These are phyloP conservation scores for Epichloe sp. DNA, from an alignment of 2,329 filamentous ascomycete genomes.

Conservation along the genomic window DNA sequence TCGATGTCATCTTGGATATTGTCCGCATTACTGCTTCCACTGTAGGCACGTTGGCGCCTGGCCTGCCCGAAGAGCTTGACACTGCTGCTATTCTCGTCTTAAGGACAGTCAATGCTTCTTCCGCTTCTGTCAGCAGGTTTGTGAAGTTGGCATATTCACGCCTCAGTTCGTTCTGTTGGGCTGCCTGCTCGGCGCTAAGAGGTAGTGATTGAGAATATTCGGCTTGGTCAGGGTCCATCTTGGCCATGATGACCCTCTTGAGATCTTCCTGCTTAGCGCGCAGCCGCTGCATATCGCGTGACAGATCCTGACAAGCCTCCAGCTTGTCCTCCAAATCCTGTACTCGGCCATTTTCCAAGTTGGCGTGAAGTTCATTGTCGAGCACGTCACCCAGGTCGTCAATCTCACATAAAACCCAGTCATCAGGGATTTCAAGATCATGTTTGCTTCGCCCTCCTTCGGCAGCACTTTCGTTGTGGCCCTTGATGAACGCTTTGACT, in stretches of 20 bases:
- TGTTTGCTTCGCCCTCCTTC: conserved; percentile 44
- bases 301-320: conserved; percentile 51
- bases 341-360: conserved; percentile 55
- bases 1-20: conserved; percentile 80
- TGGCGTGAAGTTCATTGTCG: conserved; percentile 46
- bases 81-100: conserved; percentile 60
- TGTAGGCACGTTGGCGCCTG: conserved; percentile 51
- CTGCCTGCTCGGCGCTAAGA: conserved; percentile 70
- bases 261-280: conserved; percentile 67
- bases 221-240: conserved; percentile 52
- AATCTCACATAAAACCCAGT: conserved; percentile 68
- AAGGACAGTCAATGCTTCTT: conserved; percentile 67
- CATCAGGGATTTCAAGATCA: conserved; percentile 54
- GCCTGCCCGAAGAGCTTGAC: conserved; percentile 34
- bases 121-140: conserved; percentile 60
- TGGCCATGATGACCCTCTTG: conserved; percentile 57
- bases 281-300: conserved; percentile 58
- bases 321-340: conserved; percentile 57
- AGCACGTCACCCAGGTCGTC: conserved; percentile 53
- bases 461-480: conserved; percentile 45
- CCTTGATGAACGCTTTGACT: conserved; percentile 51
- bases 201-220: conserved; percentile 57
- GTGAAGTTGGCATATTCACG: conserved; percentile 62
- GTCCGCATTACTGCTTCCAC: conserved; percentile 88
- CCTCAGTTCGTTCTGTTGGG: conserved; percentile 73